Evolutionary conservation across 2,329 filamentous ascomycete species (phyloP).

Genomic region (Diplocarpon mali): DNA sequence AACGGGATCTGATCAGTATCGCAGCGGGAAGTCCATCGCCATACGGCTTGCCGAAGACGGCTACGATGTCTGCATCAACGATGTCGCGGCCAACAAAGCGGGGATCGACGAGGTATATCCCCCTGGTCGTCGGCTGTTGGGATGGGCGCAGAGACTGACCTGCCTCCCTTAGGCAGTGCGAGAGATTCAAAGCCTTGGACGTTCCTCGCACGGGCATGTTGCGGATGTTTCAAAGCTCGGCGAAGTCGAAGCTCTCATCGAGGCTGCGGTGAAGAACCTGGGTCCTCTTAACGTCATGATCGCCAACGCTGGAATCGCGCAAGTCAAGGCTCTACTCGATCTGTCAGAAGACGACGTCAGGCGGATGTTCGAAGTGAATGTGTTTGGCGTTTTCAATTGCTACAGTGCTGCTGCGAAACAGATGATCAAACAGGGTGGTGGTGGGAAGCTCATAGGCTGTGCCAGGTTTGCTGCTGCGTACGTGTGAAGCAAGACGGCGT

Average conservation of each 20-base stretch:
- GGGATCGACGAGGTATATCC: conserved; percentile 37
- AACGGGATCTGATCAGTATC: background rate
- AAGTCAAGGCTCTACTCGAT: conserved; percentile 23
- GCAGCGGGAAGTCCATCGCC: conserved; percentile 50
- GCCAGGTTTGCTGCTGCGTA: conserved; percentile 17
- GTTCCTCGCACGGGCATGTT: conserved; percentile 41
- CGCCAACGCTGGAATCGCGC: conserved; percentile 25
- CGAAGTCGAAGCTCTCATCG: conserved; percentile 24
- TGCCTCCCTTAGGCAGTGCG: conserved; percentile 29
- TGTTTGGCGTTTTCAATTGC: conserved; percentile 54
- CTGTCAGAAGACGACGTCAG: conserved; percentile 25
- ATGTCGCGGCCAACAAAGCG: conserved; percentile 41
- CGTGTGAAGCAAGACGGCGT: background rate
- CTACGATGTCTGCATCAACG: conserved; percentile 56
- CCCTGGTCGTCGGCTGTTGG: conserved; percentile 11
- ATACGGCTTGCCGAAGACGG: conserved; percentile 52
- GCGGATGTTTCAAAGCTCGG: conserved; percentile 43
- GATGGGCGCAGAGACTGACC: background rate
- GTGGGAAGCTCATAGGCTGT: conserved; percentile 25
- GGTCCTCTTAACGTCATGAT: conserved; percentile 25
- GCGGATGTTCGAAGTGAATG: conserved; percentile 52
- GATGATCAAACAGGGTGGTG: conserved; percentile 48
- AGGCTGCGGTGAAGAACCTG: conserved; percentile 19
- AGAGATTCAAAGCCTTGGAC: conserved; percentile 40
- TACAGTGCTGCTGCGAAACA: conserved; percentile 52